A percentile compares a stretch with the other conserved stretches of the same genome.
Evolutionary conservation across 306 rosid genomes (phyloP).

Genomic region (Datisca glomerata): DNA sequence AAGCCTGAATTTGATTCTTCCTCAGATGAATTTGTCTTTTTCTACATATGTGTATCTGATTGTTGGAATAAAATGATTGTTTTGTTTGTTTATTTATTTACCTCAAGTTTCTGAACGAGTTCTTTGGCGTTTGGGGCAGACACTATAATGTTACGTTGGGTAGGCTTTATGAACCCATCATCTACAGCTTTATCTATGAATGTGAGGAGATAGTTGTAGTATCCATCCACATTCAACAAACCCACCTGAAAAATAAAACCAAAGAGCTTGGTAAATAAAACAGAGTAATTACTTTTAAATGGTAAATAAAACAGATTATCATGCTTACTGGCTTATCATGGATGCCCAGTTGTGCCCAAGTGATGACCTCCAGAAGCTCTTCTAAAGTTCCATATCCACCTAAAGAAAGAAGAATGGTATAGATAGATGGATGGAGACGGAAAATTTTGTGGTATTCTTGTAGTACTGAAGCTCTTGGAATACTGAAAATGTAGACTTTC

Average conservation of each 20-base stretch:
- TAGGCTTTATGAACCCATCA: conserved; percentile 50
- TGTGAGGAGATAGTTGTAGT: conserved; percentile 35
- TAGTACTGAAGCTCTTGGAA: too few species aligned
- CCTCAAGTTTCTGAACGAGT: conserved; percentile 56
- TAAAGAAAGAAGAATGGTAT: conserved; percentile 11
- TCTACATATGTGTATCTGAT: neutral
- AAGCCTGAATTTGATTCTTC: conserved; percentile 3
- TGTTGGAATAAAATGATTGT: neutral
- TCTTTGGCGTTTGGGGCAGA: conserved; percentile 44
- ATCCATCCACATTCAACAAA: conserved; percentile 47
- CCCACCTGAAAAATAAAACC: conserved; percentile 28
- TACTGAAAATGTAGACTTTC: neutral
- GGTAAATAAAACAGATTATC: neutral
- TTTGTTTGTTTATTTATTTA: neutral
- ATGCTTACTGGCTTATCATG: conserved; percentile 52
- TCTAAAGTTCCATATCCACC: conserved; percentile 54
- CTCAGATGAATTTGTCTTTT: conserved; percentile 4
- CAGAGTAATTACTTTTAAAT: neutral
- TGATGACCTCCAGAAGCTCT: conserved; percentile 43
- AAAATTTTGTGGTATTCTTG: too few species aligned
- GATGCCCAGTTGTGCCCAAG: conserved; percentile 58
- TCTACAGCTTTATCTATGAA: conserved; percentile 54
- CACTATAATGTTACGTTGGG: conserved; percentile 42
- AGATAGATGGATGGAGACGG: neutral
- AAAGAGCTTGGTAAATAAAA: too few species aligned